phyloP scores from a whole-genome alignment of 768 basidiomycete species.

The Coprinopsis strossmayeri region DNA sequence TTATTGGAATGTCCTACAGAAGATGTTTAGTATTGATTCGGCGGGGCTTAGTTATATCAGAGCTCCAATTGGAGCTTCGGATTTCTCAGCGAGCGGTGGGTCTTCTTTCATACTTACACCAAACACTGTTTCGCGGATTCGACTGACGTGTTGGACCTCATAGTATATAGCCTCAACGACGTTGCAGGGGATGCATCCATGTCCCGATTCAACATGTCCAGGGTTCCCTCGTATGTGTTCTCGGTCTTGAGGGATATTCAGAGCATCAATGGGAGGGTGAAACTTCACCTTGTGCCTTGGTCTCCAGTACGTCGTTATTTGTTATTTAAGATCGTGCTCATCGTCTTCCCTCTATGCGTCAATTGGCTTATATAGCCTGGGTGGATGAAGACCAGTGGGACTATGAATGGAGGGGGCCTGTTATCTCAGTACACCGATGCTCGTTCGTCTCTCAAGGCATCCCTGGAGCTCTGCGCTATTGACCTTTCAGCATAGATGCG shows the following conservation, averaged over 20 bases:
- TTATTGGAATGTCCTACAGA: slow-evolving; percentile 53
- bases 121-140: no score
- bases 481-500: slow-evolving; percentile 47
- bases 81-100: slow-evolving; percentile 58
- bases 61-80: slow-evolving; percentile 65
- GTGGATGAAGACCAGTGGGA: slow-evolving; percentile 70
- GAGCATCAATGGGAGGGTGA: slow-evolving; percentile 41
- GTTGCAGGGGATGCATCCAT: slow-evolving; percentile 55
- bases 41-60: slow-evolving; percentile 69
- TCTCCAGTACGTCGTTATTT: slow-evolving; percentile 63
- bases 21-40: slow-evolving; percentile 58
- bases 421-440: slow-evolving; percentile 36
- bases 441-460: slow-evolving; percentile 27
- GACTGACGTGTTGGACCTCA: background rate
- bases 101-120: slow-evolving; percentile 1
- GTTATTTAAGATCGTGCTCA: background rate
- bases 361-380: slow-evolving; percentile 40
- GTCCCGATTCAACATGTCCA: slow-evolving; percentile 47
- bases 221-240: slow-evolving; percentile 57
- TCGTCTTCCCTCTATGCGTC: background rate
- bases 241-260: slow-evolving; percentile 58
- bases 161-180: slow-evolving; percentile 64
- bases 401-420: slow-evolving; percentile 64
- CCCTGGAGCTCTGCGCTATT: background rate
- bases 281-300: slow-evolving; percentile 44